phyloP scores from a whole-genome alignment of 179 eudicot species.

The Spinacia oleracea region DNA sequence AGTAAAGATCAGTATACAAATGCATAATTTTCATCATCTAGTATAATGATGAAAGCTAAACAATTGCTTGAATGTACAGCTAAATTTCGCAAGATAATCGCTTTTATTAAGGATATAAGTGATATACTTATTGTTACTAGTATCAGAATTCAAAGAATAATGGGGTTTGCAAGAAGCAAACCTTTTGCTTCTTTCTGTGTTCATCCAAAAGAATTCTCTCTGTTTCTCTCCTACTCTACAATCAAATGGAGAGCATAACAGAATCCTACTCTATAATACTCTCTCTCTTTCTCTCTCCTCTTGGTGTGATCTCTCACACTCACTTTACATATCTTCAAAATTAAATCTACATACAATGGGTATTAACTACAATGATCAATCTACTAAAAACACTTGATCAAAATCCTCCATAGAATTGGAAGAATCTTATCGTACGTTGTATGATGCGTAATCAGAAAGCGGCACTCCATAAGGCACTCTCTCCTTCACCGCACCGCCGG shows the following conservation, averaged over 20 bases:
- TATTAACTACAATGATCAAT: constrained; percentile 29
- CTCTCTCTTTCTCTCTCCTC: constrained; percentile 11
- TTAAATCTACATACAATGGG: constrained; percentile 40
- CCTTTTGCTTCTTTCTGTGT: constrained; percentile 31
- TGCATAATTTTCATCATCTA: constrained; percentile 13
- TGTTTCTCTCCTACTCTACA: constrained; percentile 30
- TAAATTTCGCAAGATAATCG: neutral
- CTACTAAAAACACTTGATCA: constrained; percentile 18
- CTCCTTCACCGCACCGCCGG: constrained; percentile 79
- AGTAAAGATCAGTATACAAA: constrained; percentile 4
- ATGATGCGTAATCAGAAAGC: constrained; percentile 48
- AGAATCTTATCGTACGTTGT: constrained; percentile 8
- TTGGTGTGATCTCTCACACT: constrained; percentile 10
- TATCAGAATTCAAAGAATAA: constrained; percentile 35
- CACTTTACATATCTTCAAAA: constrained; percentile 23
- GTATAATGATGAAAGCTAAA: constrained; percentile 20
- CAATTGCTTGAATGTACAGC: constrained; percentile 18
- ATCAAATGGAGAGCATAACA: constrained; percentile 34
- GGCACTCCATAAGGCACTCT: constrained; percentile 65
- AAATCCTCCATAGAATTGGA: constrained; percentile 46
- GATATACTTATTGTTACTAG: constrained; percentile 16
- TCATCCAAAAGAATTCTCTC: constrained; percentile 25
- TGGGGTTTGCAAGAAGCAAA: constrained; percentile 16
- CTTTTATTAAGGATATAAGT: neutral
- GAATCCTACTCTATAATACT: constrained; percentile 25